A percentile compares a stretch with the other conserved stretches of the same genome.
These are phyloP conservation scores for Ambrosiella cleistominuta DNA, from an alignment of 2,329 filamentous ascomycete species.

Conservation along the genomic window DNA sequence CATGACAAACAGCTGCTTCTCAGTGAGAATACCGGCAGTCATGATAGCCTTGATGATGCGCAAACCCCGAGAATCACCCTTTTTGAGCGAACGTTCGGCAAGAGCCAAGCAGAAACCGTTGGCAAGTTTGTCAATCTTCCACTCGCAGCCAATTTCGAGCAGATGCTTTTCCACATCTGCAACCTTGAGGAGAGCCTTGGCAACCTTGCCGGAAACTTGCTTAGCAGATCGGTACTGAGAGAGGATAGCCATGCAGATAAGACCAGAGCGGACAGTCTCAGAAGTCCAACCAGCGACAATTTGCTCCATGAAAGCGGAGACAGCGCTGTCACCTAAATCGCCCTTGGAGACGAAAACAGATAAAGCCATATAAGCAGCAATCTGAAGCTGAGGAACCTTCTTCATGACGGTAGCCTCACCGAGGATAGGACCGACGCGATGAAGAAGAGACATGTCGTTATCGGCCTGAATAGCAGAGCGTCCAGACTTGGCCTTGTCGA, in stretches of 20 bases:
- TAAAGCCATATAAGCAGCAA: constrained; percentile 82
- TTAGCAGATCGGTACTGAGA: constrained; percentile 60
- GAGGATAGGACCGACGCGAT: constrained; percentile 47
- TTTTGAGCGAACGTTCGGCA: constrained; percentile 43
- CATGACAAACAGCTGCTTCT: constrained; percentile 44
- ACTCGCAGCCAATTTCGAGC: constrained; percentile 43
- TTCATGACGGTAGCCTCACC: constrained; percentile 62
- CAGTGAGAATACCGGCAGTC: constrained; percentile 39
- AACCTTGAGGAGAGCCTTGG: constrained; percentile 49
- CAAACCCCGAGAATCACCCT: constrained; percentile 38
- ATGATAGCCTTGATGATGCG: constrained; percentile 44
- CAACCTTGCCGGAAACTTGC: constrained; percentile 50
- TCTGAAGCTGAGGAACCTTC: constrained; percentile 59
- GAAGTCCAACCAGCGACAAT: constrained; percentile 59
- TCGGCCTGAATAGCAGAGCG: constrained; percentile 58
- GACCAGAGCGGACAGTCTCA: constrained; percentile 53
- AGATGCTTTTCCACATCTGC: constrained; percentile 42
- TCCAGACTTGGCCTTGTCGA: constrained; percentile 62
- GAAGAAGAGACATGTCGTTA: constrained; percentile 63
- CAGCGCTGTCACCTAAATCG: constrained; percentile 55
- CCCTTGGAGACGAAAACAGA: constrained; percentile 74
- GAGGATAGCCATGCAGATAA: constrained; percentile 66
- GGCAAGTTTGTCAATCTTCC: constrained; percentile 52
- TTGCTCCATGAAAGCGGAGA: constrained; percentile 83
- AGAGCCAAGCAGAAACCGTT: constrained; percentile 53